Base-by-base conservation (phyloP, 2,329 filamentous ascomycete genomes). In the Alternaria infectoria region DNA sequence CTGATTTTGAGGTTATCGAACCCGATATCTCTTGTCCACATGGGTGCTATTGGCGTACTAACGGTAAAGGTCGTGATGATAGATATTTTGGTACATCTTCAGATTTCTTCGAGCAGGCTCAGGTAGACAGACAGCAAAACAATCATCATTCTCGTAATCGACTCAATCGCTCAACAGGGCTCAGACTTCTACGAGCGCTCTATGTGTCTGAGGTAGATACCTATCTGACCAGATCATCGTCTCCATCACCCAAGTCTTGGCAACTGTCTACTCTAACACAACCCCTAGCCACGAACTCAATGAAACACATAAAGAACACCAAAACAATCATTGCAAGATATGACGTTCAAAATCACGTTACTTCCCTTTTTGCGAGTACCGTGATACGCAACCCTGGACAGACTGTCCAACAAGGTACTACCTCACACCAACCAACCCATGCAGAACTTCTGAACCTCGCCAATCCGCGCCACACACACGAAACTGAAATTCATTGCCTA, bases 381-480 rank as follows among this genome's bases (percentile, higher is more conserved):
- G 13, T 52, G 49, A 52, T 52, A 52, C 30, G 49, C 49, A 52
- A 52, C 30, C 49, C 19, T 15, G 21, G 30, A 36, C 30, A n/a
- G 17, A 26, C 17, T 30, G 57, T 49, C 59, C 64, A 66, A 61
- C 64, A 66, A 58, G 64, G 64, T 66, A 57, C 61, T 63, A 50
- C 49, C 12, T 15, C 54, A 46, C 49, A 57, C 30, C 36, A 54
- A 12, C 46, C 40, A 26, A 28, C n/a, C 47, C 45, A 45, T 36
- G 47, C 55, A 32, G 28, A 17, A 19, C 21, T 19, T 10, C 32
- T 25, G 12, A 45, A 30, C 25, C 12, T 46, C 26, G 17, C 44
- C n/a, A 30, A 50, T 49, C 28, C 17, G 19, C 28, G 28, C 28
- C 43, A 13, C 40, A 36, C 43, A 6, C 28, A 19, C 28, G 28